These are phyloP conservation scores for Cercospora zeina DNA, from an alignment of 2,329 filamentous ascomycete genomes.

Conservation along the genomic window DNA sequence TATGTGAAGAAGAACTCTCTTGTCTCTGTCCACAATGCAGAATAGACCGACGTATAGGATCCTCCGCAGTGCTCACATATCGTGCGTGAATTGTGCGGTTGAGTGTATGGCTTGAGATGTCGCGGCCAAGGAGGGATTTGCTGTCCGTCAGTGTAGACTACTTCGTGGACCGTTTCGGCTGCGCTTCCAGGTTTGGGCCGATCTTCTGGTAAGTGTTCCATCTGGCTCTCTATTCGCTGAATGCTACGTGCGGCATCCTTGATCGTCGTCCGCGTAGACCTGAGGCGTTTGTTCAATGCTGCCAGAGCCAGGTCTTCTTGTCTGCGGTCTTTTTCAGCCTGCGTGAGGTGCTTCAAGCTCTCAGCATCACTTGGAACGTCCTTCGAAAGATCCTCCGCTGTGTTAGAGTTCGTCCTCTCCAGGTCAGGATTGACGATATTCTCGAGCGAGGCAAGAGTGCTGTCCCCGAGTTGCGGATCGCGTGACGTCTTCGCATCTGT, in stretches of 20 bases:
- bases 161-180: neutral
- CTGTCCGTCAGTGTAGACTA: neutral
- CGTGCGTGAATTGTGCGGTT: slow-evolving; percentile 21
- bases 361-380: slow-evolving; percentile 14
- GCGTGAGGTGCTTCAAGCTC: slow-evolving; percentile 33
- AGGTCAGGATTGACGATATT: slow-evolving; percentile 43
- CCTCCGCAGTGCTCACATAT: slow-evolving; percentile 34
- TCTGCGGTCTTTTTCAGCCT: slow-evolving; percentile 46
- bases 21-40: slow-evolving; percentile 37
- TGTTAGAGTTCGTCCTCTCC: slow-evolving; percentile 32
- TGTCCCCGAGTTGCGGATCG: slow-evolving; percentile 45
- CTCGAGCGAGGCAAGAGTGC: slow-evolving; percentile 52
- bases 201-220: slow-evolving; percentile 37
- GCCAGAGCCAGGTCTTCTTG: slow-evolving; percentile 47
- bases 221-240: slow-evolving; percentile 44
- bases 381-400: slow-evolving; percentile 15
- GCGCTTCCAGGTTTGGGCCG: neutral
- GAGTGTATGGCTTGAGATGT: slow-evolving; percentile 20
- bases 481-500: slow-evolving; percentile 40
- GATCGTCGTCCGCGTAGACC: slow-evolving; percentile 45
- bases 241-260: slow-evolving; percentile 49
- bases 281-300: slow-evolving; percentile 46
- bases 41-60: slow-evolving; percentile 33
- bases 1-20: slow-evolving; percentile 35
- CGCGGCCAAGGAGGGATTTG: slow-evolving; percentile 9